These are phyloP conservation scores for Aurantiochytrium sp. DNA, from an alignment of 108 stramenopile genomes.

Conservation along the genomic window DNA sequence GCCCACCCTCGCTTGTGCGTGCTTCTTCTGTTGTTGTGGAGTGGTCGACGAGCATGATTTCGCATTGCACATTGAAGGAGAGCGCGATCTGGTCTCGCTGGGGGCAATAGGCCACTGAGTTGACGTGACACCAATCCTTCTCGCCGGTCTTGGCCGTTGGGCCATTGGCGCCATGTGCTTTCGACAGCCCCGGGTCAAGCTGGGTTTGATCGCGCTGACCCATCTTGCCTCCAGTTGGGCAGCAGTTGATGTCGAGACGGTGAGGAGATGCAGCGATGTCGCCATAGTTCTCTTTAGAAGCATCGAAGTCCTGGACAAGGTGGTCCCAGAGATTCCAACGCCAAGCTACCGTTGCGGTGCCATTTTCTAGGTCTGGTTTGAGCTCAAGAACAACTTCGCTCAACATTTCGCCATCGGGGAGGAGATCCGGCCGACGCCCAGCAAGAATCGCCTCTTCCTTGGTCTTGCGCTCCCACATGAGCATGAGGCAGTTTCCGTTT, in stretches of 20 bases:
- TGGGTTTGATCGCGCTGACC: not conserved
- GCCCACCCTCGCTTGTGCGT: not conserved
- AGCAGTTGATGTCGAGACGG: not conserved
- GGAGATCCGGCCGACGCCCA: not conserved
- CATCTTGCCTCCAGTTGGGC: not conserved
- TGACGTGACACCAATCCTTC: not conserved
- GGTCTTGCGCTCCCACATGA: constrained; percentile 7
- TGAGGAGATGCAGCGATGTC: not conserved
- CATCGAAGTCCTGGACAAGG: not conserved
- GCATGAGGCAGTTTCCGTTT: not conserved
- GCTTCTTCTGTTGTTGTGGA: not conserved
- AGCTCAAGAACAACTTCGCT: not conserved
- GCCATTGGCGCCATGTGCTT: too few species aligned
- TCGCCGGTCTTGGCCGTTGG: not conserved
- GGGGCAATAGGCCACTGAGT: not conserved
- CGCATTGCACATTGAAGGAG: not conserved
- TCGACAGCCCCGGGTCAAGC: not conserved
- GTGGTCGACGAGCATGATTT: not conserved
- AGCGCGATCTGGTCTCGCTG: not conserved
- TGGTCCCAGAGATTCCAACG: constrained; percentile 19
- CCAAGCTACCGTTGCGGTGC: not conserved
- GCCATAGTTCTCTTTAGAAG: not conserved
- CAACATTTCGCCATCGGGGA: constrained; percentile 20
- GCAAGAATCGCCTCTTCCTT: constrained; percentile 3
- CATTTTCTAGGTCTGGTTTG: not conserved